Evolutionary conservation across 768 basidiomycete species (phyloP).

Genomic region (Leccinum rimulosum): DNA sequence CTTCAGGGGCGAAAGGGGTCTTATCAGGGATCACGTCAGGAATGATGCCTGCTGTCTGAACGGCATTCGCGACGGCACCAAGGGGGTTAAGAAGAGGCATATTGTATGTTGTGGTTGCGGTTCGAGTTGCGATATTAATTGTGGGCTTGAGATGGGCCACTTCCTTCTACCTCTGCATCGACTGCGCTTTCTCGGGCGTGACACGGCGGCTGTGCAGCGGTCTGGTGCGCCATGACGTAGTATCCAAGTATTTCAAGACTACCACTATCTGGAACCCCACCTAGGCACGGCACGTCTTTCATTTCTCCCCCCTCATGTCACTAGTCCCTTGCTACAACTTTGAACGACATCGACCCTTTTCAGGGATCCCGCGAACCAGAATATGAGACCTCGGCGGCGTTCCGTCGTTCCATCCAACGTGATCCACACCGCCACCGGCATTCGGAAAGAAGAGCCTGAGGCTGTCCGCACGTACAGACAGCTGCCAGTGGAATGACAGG

Average conservation of each 20-base stretch:
- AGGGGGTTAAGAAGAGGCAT: conserved; percentile 31
- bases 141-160: no score
- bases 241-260: no score
- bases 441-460: background rate
- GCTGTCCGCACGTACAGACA: background rate
- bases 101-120: background rate
- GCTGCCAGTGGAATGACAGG: background rate
- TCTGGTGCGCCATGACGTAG: no score
- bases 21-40: conserved; percentile 31
- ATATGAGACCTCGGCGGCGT: background rate
- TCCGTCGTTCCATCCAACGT: background rate
- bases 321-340: background rate
- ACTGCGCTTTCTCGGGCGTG: no score
- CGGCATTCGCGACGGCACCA: conserved; percentile 13
- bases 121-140: no score
- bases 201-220: no score
- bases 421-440: background rate
- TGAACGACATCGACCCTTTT: background rate
- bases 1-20: conserved; percentile 26
- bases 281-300: background rate
- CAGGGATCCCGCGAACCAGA: background rate
- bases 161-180: no score
- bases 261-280: background rate
- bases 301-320: background rate
- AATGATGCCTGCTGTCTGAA: conserved; percentile 23